These are phyloP conservation scores for Psidium friedrichsthalianum DNA, from an alignment of 345 rosid genomes.

Conservation along the genomic window DNA sequence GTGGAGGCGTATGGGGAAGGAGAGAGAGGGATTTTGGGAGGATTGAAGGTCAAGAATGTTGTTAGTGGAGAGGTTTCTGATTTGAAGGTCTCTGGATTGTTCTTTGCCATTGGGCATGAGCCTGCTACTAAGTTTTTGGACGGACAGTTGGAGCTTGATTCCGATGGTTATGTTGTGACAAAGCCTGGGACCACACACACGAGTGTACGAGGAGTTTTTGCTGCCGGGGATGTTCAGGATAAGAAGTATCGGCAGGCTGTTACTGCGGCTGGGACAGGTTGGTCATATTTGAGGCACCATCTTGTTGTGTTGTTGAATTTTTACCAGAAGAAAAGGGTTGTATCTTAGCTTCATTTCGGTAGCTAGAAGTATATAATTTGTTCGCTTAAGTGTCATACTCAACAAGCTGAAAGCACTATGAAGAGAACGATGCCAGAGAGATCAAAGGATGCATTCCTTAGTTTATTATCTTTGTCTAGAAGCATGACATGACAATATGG, in stretches of 20 bases:
- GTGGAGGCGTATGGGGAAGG: conserved; percentile 70
- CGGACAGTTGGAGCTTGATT: conserved; percentile 62
- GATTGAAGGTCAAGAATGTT: conserved; percentile 67
- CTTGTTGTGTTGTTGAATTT: background rate
- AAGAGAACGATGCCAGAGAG: background rate
- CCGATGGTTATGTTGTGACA: conserved; percentile 70
- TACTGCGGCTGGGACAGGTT: conserved; percentile 96
- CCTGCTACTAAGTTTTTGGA: conserved; percentile 91
- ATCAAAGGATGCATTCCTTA: background rate
- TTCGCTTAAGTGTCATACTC: background rate
- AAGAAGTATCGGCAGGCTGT: conserved; percentile 96
- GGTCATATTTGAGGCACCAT: conserved; percentile 1
- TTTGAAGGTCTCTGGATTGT: conserved; percentile 72
- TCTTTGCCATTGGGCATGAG: conserved; percentile 96
- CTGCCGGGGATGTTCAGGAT: conserved; percentile 97
- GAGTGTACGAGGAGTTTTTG: conserved; percentile 73
- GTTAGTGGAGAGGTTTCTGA: conserved; percentile 55
- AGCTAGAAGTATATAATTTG: background rate
- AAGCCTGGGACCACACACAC: conserved; percentile 74
- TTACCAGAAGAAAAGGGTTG: background rate
- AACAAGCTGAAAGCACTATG: background rate
- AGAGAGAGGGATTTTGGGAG: conserved; percentile 35
- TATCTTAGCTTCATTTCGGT: background rate
- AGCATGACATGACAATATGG: background rate
- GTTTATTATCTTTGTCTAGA: background rate